These are phyloP conservation scores for Kalmusia sp. DNA, from an alignment of 2,329 filamentous ascomycete genomes.

Conservation along the genomic window DNA sequence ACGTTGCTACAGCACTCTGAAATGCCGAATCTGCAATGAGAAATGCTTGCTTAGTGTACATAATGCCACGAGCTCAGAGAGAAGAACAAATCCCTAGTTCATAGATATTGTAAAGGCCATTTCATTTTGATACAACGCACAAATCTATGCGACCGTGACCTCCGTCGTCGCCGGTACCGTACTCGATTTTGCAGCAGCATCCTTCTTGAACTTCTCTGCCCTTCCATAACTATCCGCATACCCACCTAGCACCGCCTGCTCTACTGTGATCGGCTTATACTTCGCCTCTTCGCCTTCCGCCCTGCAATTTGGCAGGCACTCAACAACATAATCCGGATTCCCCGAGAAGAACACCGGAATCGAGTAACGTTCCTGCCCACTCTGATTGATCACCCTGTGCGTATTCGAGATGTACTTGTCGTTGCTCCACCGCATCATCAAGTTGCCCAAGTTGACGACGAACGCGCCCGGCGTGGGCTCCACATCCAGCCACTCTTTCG, in stretches of 20 bases:
- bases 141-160: slow-evolving; percentile 24
- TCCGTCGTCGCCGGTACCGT: slow-evolving; percentile 12
- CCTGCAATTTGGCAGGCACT: slow-evolving; percentile 52
- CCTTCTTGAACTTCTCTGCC: slow-evolving; percentile 51
- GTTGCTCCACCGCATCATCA: slow-evolving; percentile 53
- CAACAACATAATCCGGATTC: slow-evolving; percentile 53
- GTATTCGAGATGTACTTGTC: slow-evolving; percentile 51
- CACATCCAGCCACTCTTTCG: slow-evolving; percentile 80
- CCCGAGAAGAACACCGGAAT: slow-evolving; percentile 55
- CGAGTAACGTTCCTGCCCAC: slow-evolving; percentile 48
- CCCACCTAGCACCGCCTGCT: slow-evolving; percentile 49
- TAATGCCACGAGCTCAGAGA: too few species aligned
- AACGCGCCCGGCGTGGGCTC: slow-evolving; percentile 77
- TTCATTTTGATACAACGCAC: background rate
- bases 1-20: too few species aligned
- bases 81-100: too few species aligned
- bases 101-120: too few species aligned
- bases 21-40: too few species aligned
- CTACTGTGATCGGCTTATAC: slow-evolving; percentile 52
- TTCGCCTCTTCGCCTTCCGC: slow-evolving; percentile 41
- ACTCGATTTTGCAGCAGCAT: slow-evolving; percentile 31
- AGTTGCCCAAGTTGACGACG: slow-evolving; percentile 79
- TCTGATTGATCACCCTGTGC: slow-evolving; percentile 53
- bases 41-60: too few species aligned
- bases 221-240: slow-evolving; percentile 53